phyloP scores from a whole-genome alignment of 768 basidiomycete species.

The Podaxis mareebaensis region DNA sequence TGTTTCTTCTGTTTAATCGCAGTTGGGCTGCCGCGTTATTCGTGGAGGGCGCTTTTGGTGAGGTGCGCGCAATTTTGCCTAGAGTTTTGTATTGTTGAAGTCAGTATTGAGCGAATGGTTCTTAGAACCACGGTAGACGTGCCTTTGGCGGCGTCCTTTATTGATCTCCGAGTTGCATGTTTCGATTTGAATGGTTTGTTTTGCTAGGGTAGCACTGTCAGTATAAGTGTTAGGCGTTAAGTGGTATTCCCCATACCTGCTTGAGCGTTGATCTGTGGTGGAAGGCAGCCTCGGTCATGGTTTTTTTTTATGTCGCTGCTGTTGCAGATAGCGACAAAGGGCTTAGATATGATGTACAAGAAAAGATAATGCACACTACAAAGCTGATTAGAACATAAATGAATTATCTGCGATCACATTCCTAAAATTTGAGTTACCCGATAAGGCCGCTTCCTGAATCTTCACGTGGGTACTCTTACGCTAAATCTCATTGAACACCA shows the following conservation, averaged over 20 bases:
- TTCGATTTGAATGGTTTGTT: constrained; percentile 94
- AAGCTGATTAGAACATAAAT: neutral
- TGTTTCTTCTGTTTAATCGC: constrained; percentile 78
- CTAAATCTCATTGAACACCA: too few species aligned
- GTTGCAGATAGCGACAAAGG: neutral
- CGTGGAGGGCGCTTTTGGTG: constrained; percentile 52
- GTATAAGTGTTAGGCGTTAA: neutral
- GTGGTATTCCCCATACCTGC: constrained; percentile 50
- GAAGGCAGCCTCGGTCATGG: constrained; percentile 42
- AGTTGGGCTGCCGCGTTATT: constrained; percentile 64
- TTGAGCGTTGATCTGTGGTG: constrained; percentile 88
- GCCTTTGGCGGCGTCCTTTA: constrained; percentile 90
- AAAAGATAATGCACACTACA: neutral
- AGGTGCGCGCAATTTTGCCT: constrained; percentile 62
- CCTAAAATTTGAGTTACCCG: constrained; percentile 16
- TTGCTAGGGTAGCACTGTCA: constrained; percentile 44
- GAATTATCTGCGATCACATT: constrained; percentile 11
- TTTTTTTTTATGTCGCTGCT: neutral
- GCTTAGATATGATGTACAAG: neutral
- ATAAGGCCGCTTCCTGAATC: neutral
- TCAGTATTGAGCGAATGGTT: neutral
- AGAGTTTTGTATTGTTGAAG: neutral
- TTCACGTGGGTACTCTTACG: neutral
- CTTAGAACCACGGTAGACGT: neutral
- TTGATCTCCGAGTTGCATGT: constrained; percentile 80